A percentile compares a stretch with the other conserved stretches of the same genome.
These are phyloP conservation scores for Elsinoe fawcettii DNA, from an alignment of 2,329 filamentous ascomycete genomes.

Conservation along the genomic window DNA sequence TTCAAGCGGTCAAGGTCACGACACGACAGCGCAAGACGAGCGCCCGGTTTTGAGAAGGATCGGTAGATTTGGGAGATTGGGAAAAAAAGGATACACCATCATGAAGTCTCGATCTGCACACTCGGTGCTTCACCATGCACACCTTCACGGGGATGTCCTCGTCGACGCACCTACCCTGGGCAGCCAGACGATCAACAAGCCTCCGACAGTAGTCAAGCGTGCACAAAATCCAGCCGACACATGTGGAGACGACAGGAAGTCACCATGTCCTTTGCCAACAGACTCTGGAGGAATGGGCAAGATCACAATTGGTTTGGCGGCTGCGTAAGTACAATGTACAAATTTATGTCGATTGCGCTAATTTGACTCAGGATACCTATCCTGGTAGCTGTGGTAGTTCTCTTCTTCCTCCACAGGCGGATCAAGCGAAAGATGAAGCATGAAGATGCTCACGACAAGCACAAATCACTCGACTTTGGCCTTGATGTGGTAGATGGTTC, in stretches of 20 bases:
- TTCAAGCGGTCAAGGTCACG: neutral
- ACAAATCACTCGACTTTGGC: conserved; percentile 89
- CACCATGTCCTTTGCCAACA: conserved; percentile 52
- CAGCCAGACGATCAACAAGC: conserved; percentile 9
- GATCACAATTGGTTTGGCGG: conserved; percentile 59
- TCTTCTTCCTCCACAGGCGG: conserved; percentile 72
- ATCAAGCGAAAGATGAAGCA: conserved; percentile 61
- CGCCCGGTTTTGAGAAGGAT: neutral
- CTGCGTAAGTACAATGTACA: conserved; percentile 52
- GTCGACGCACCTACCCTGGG: neutral
- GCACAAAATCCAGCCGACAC: neutral
- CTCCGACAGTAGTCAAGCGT: conserved; percentile 7
- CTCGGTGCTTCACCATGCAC: conserved; percentile 13
- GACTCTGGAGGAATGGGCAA: conserved; percentile 37
- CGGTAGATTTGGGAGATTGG: neutral
- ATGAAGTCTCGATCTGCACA: conserved; percentile 10
- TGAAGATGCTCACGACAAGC: conserved; percentile 80
- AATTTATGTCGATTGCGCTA: conserved; percentile 20
- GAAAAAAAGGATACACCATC: neutral
- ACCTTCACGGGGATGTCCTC: conserved; percentile 3
- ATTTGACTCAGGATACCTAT: conserved; percentile 62
- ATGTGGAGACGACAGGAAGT: conserved; percentile 11
- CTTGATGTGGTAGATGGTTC: conserved; percentile 47
- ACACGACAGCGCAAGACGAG: neutral
- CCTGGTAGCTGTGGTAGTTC: conserved; percentile 54